Percentiles rank a stretch among this genome's conserved stretches.
phyloP scores from a whole-genome alignment of 495 filamentous ascomycete genomes.

The Penicillium pancosmium region DNA sequence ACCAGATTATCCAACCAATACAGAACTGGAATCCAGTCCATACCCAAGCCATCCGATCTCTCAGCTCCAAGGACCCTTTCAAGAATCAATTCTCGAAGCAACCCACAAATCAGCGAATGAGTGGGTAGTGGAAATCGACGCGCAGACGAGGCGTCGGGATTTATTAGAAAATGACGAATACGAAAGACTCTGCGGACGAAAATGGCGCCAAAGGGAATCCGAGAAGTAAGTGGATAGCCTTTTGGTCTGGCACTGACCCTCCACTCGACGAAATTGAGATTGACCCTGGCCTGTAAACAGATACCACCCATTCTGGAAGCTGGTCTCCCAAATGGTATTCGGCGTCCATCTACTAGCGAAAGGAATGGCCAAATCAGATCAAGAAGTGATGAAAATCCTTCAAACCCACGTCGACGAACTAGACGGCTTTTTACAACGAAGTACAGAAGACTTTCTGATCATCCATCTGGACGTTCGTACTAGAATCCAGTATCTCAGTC shows the following conservation, averaged over 20 bases:
- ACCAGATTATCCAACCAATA: neutral
- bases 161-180: slow-evolving; percentile 68
- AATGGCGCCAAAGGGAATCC: slow-evolving; percentile 71
- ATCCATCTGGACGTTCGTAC: slow-evolving; percentile 75
- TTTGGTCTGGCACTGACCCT: neutral
- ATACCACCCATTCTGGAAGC: slow-evolving; percentile 86
- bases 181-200: slow-evolving; percentile 64
- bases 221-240: slow-evolving; percentile 44
- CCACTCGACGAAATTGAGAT: neutral
- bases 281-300: slow-evolving; percentile 20
- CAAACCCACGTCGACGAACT: slow-evolving; percentile 92
- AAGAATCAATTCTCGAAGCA: slow-evolving; percentile 85
- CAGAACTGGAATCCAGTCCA: slow-evolving; percentile 8
- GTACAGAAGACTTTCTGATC: slow-evolving; percentile 82
- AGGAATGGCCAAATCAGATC: slow-evolving; percentile 82
- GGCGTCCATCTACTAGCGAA: slow-evolving; percentile 88
- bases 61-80: slow-evolving; percentile 87
- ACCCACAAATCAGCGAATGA: slow-evolving; percentile 46
- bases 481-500: slow-evolving; percentile 72
- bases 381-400: slow-evolving; percentile 84
- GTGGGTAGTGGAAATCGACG: slow-evolving; percentile 61
- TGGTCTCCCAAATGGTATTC: slow-evolving; percentile 90
- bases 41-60: slow-evolving; percentile 76
- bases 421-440: slow-evolving; percentile 84
- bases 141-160: slow-evolving; percentile 66